Conservation (phyloP, 306 rosid species). For the Oxytropis ochrocephala region DNA sequence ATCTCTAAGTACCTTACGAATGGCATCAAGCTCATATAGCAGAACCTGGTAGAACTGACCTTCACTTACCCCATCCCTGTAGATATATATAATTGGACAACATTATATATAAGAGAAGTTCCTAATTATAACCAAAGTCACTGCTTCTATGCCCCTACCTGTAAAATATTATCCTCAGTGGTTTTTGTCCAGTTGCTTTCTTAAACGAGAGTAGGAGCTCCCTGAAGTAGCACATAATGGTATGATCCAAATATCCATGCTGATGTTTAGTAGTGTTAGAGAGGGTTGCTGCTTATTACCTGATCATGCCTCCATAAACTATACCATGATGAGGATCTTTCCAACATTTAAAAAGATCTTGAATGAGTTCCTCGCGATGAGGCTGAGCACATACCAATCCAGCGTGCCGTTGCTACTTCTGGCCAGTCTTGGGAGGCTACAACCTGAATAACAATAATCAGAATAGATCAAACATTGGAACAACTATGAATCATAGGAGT, state of each 20-base stretch:
- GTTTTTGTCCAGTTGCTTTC: conserved; percentile 52
- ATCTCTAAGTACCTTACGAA: conserved; percentile 45
- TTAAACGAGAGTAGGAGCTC: conserved; percentile 51
- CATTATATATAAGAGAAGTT: neutral
- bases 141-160: conserved; percentile 14
- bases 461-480: neutral
- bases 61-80: conserved; percentile 67
- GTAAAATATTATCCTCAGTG: conserved; percentile 44
- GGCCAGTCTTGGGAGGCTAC: conserved; percentile 95
- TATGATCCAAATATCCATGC: neutral
- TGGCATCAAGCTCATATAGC: conserved; percentile 68
- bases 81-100: neutral
- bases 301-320: conserved; percentile 79
- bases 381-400: conserved; percentile 78
- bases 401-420: conserved; percentile 70
- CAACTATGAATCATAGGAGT: neutral
- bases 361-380: conserved; percentile 73
- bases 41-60: conserved; percentile 81
- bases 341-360: conserved; percentile 73
- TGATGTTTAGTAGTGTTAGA: neutral
- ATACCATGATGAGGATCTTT: conserved; percentile 65
- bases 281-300: conserved; percentile 30
- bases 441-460: conserved; percentile 42
- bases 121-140: neutral
- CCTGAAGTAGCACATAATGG: conserved; percentile 27